A percentile compares a stretch with the other conserved stretches of the same genome.
These are phyloP conservation scores for Backusella circina DNA, from an alignment of 192 early-diverging fungal genomes.

Conservation along the genomic window DNA sequence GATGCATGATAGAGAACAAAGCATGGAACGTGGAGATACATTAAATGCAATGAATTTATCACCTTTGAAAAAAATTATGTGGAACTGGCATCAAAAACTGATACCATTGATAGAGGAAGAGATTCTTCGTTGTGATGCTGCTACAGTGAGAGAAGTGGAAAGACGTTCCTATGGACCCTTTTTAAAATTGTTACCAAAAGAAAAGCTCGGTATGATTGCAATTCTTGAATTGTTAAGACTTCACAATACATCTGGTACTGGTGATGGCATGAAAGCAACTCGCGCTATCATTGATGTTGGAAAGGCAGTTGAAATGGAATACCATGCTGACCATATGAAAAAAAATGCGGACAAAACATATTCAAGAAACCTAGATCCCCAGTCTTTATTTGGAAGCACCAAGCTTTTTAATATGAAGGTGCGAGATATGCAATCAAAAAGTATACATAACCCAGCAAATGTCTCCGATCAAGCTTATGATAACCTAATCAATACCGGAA, in stretches of 20 bases:
- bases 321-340: slow-evolving; percentile 74
- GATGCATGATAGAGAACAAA: slow-evolving; percentile 47
- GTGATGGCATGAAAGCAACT: slow-evolving; percentile 55
- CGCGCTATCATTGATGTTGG: slow-evolving; percentile 62
- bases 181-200: slow-evolving; percentile 58
- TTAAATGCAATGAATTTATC: slow-evolving; percentile 49
- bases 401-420: slow-evolving; percentile 80
- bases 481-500: slow-evolving; percentile 12
- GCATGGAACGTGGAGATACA: slow-evolving; percentile 53
- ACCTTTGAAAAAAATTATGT: slow-evolving; percentile 56
- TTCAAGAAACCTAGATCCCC: slow-evolving; percentile 46
- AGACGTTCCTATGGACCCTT: slow-evolving; percentile 59
- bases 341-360: slow-evolving; percentile 49
- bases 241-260: slow-evolving; percentile 44
- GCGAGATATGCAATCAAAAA: slow-evolving; percentile 61
- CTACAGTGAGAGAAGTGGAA: slow-evolving; percentile 32
- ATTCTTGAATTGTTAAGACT: slow-evolving; percentile 78
- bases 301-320: slow-evolving; percentile 77
- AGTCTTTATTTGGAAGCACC: slow-evolving; percentile 71
- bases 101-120: slow-evolving; percentile 69
- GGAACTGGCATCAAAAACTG: slow-evolving; percentile 73
- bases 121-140: slow-evolving; percentile 42
- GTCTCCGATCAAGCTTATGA: slow-evolving; percentile 7
- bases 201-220: slow-evolving; percentile 78
- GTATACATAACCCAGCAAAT: slow-evolving; percentile 41